Evolutionary conservation across 139 green algal species (phyloP), one percentile per base, ranked within the genome.

Genomic region (Ostreobium quekettii): DNA sequence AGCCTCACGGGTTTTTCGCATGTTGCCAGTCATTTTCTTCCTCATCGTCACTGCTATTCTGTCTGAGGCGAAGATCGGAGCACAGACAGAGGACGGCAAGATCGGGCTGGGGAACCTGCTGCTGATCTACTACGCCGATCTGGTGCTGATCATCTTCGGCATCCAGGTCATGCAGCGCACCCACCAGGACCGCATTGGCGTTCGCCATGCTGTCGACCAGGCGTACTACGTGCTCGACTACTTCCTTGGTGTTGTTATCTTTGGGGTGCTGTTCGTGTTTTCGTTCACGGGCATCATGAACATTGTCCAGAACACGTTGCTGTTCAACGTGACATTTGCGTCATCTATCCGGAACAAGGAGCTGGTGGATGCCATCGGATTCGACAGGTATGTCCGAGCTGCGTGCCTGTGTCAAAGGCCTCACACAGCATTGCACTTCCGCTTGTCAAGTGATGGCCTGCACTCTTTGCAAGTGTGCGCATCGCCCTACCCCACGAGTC

Each of bases 281-380:
- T 79, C 75, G 31, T 75, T 88, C 60, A 62, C 83, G 33, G 71
- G 78, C 39, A 64, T 88, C 3, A 36, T 85, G 7, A 67, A 75
- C 38, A 60, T 70, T 39, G 32, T 85, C 30, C 81, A 87, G 65
- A 70, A 63, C 2, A 74, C 77, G n/a, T 59, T 87, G 56, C 75
- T 87, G 35, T 87, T 76, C 76, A 85, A 82, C 65, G 73, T 83
- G 31, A 83, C 83, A 64, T 77, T 84, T 29, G 63, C 73, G 6
- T 72, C 65, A 42, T 74, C 65, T 11, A 64, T 85, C 6, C 67
- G 77, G 26, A 66, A 30, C 59, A 66, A 47, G 47, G 59, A 66
- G 47, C 47, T 66, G 59, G 59, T 66, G 28, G 59, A 66, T 31
- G 47, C 59, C 8, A 66, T 66, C 30, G 59, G 59, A n/a, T n/a